A percentile compares a stretch with the other conserved stretches of the same genome.
These are phyloP conservation scores for Alternaria viburni DNA, from an alignment of 2,329 filamentous ascomycete species.

Conservation along the genomic window DNA sequence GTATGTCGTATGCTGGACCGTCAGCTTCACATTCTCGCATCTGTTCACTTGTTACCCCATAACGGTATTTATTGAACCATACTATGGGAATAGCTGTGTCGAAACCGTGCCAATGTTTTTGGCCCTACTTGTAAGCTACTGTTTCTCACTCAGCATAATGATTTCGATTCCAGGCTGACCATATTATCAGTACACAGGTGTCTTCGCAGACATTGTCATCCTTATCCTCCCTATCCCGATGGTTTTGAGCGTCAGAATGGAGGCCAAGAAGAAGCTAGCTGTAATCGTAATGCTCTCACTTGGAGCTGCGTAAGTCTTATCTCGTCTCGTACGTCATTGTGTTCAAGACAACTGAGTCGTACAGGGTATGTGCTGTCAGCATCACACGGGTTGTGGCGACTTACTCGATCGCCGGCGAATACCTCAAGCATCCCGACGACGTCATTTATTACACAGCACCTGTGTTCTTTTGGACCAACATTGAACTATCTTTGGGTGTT, in stretches of 20 bases:
- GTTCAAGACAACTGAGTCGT: slow-evolving; percentile 1
- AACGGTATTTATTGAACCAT: slow-evolving; percentile 34
- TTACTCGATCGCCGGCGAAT: slow-evolving; percentile 26
- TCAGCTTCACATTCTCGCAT: slow-evolving; percentile 31
- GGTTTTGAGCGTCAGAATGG: slow-evolving; percentile 28
- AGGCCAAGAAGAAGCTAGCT: slow-evolving; percentile 25
- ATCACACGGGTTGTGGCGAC: slow-evolving; percentile 28
- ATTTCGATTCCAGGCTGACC: background rate
- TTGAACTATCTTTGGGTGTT: slow-evolving; percentile 34
- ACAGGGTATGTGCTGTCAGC: slow-evolving; percentile 30
- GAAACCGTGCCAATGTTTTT: slow-evolving; percentile 31
- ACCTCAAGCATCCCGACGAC: slow-evolving; percentile 26
- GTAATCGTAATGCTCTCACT: slow-evolving; percentile 30
- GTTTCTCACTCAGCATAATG: background rate
- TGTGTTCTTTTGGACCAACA: slow-evolving; percentile 39
- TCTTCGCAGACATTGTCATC: slow-evolving; percentile 29
- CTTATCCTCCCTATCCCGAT: slow-evolving; percentile 34
- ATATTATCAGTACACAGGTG: slow-evolving; percentile 20
- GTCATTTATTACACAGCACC: slow-evolving; percentile 35
- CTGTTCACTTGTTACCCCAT: slow-evolving; percentile 39
- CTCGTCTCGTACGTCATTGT: background rate
- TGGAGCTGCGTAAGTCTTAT: slow-evolving; percentile 24
- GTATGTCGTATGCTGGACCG: slow-evolving; percentile 30
- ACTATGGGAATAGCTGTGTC: slow-evolving; percentile 31
- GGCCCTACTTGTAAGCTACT: slow-evolving; percentile 22